Evolutionary conservation across 176 grass and related monocot genomes (phyloP).

Genomic region (Phyllostachys edulis): DNA sequence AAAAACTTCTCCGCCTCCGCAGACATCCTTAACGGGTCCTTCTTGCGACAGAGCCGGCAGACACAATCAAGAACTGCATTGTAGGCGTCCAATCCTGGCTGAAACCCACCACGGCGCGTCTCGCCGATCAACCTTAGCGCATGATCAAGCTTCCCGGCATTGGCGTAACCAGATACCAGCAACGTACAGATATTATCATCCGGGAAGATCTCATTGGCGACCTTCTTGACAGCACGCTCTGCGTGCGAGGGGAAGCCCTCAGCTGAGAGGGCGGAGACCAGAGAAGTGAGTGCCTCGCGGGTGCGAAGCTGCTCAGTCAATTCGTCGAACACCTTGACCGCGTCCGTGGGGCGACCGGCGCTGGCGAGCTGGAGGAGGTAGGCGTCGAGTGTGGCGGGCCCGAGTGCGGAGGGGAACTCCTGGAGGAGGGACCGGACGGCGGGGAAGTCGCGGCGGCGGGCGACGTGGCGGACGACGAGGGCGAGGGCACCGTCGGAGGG

Average conservation of each 20-base stretch:
- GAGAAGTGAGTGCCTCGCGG: constrained; percentile 45
- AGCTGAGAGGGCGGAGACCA: constrained; percentile 55
- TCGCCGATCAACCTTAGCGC: constrained; percentile 75
- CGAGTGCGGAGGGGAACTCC: constrained; percentile 63
- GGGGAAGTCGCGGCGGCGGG: constrained; percentile 78
- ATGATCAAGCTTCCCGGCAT: constrained; percentile 81
- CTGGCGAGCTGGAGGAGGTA: constrained; percentile 53
- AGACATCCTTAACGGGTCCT: constrained; percentile 67
- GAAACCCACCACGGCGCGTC: constrained; percentile 65
- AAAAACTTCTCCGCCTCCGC: constrained; percentile 75
- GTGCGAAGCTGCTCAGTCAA: constrained; percentile 46
- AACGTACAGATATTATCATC: constrained; percentile 75
- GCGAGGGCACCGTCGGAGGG: constrained; percentile 66
- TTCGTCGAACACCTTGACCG: constrained; percentile 66
- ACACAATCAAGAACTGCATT: constrained; percentile 88
- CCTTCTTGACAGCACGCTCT: constrained; percentile 63
- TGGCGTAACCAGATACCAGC: constrained; percentile 78
- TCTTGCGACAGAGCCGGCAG: constrained; percentile 70
- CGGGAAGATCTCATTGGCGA: constrained; percentile 72
- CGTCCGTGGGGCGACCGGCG: constrained; percentile 62
- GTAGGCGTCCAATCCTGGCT: constrained; percentile 61
- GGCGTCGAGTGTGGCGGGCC: constrained; percentile 47
- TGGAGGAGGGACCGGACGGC: constrained; percentile 56
- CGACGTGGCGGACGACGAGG: constrained; percentile 66
- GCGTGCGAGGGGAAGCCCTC: constrained; percentile 66